Evolutionary conservation across 495 filamentous ascomycete species (phyloP), one percentile per base, ranked within the genome.

Genomic region (Xylaria telfairii): DNA sequence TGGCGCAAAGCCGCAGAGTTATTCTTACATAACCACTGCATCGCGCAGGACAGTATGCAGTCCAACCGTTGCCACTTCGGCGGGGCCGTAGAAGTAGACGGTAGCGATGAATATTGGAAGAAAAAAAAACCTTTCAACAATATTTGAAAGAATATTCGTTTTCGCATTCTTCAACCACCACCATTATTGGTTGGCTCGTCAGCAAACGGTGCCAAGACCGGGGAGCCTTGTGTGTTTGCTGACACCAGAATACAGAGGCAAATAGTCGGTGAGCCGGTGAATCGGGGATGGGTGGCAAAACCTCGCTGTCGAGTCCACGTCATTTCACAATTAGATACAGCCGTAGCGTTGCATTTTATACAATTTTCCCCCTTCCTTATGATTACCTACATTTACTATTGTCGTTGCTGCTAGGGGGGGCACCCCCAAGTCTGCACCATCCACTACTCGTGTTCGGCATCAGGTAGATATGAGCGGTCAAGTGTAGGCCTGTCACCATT

Each of bases 231-330:
- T 54, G 64, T n/a, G 51, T n/a, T n/a, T 66, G 64, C 64, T 66
- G 64, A 66, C 64, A 32, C 19, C 30, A 41, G 26, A 47, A 54
- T 46, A 65, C 62, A 28, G 12, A 54, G 24, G 47, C 37, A 62
- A 66, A 66, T 53, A 66, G 64, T 66, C 64, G 64, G 64, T 66
- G 64, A 54, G 64, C n/a, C 59, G 59, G 59, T 62, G 62, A 53
- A 13, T 41, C n/a, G 64, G 64, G 42, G 37, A n/a, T 42, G 47
- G 47, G 64, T 66, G 64, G 64, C 64, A 54, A 66, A 66, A 4
- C 10, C 41, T 47, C 30, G 19, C 44, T 54, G n/a, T 66, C 32
- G 46, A 54, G 21, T 24, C 47, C 28, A 54, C 47, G 47, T 66
- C 64, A 37, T 64, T 10, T 64, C 41, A 24, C 56, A 2, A 59